A percentile compares a stretch with the other conserved stretches of the same genome.
Conservation (phyloP, 2,329 filamentous ascomycete genomes). For the Cladophialophora immunda region DNA sequence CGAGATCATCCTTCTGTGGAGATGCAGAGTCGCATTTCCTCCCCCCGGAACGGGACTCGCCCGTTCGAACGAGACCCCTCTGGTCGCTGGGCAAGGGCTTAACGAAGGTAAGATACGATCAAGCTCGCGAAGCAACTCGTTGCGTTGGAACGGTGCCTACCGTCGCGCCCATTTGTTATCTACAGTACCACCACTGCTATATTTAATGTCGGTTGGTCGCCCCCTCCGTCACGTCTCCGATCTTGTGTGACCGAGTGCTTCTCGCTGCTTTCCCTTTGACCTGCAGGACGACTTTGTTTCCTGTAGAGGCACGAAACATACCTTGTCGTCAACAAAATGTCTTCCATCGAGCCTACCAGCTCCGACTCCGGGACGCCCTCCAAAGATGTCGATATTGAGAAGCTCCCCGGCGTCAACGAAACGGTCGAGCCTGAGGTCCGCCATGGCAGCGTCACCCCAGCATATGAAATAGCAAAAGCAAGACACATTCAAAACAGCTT, state of each 20-base stretch:
- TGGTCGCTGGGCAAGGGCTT: not conserved
- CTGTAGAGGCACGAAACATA: not conserved
- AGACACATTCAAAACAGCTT: slow-evolving; percentile 35
- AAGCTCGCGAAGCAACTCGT: slow-evolving; percentile 8
- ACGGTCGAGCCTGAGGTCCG: slow-evolving; percentile 20
- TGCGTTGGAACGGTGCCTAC: not conserved
- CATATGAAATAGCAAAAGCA: slow-evolving; percentile 34
- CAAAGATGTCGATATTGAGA: slow-evolving; percentile 32
- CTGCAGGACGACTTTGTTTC: slow-evolving; percentile 4
- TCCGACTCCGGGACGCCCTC: slow-evolving; percentile 13
- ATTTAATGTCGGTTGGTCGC: slow-evolving; percentile 16
- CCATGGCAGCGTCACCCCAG: slow-evolving; percentile 35
- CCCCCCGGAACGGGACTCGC: slow-evolving; percentile 11
- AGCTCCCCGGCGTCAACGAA: slow-evolving; percentile 16
- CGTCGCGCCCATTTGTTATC: slow-evolving; percentile 16
- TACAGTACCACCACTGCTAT: slow-evolving; percentile 10
- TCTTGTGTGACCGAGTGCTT: not conserved
- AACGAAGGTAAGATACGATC: slow-evolving; percentile 17
- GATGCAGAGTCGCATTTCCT: slow-evolving; percentile 27
- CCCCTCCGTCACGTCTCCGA: not conserved
- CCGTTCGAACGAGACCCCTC: slow-evolving; percentile 14
- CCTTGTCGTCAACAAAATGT: slow-evolving; percentile 17
- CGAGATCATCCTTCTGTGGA: slow-evolving; percentile 24
- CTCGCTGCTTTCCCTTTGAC: not conserved
- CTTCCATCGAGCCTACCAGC: slow-evolving; percentile 20